Conservation (phyloP, 257 asterid species). For the Fraxinus americana region DNA sequence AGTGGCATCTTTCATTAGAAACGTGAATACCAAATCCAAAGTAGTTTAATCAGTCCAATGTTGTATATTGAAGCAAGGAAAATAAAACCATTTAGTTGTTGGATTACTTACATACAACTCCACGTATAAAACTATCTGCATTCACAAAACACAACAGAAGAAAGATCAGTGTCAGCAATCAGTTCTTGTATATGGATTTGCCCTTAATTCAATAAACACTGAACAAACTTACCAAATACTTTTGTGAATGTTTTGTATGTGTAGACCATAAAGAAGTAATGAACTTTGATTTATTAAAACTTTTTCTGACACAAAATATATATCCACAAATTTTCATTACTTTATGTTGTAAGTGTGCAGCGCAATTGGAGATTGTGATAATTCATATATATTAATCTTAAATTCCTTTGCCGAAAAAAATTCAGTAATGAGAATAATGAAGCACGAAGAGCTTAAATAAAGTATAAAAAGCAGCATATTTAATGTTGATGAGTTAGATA, state of each 20-base stretch:
- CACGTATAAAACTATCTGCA: constrained; percentile 85
- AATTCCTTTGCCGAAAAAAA: background rate
- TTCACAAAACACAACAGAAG: constrained; percentile 26
- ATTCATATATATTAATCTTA: background rate
- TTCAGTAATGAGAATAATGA: background rate
- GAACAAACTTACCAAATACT: background rate
- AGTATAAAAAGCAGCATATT: background rate
- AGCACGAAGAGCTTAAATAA: background rate
- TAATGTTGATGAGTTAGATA: background rate
- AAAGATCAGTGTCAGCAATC: constrained; percentile 26
- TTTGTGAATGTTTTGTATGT: background rate
- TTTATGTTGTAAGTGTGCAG: background rate
- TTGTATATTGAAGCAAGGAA: background rate
- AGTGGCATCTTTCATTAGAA: background rate
- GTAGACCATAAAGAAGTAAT: background rate
- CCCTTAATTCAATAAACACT: background rate
- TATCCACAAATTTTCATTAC: background rate
- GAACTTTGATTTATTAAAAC: background rate
- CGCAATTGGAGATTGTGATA: background rate
- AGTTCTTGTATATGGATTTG: background rate
- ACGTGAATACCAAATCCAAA: background rate
- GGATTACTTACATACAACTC: constrained; percentile 87
- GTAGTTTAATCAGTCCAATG: background rate
- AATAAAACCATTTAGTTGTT: background rate
- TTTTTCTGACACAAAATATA: background rate